Evolutionary conservation across 208 protist species (phyloP), one percentile per base, ranked within the genome.

Genomic region (Porcisia hertigi): DNA sequence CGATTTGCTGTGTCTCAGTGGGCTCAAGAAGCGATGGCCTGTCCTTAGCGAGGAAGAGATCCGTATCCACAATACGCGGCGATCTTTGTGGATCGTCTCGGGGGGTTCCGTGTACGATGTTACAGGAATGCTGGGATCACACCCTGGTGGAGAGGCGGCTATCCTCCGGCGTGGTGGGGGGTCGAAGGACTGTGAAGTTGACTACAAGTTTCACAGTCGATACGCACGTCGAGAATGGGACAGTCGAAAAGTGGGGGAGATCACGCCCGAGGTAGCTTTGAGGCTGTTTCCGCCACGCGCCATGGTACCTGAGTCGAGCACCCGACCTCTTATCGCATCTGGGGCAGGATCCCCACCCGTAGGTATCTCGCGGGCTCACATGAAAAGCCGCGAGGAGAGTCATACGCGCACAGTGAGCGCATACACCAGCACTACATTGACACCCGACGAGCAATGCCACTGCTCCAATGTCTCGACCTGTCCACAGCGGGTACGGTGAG

Each of bases 41-140:
- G n/a, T 82, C 6, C 77, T 91, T 23, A 82, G 81, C 57, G 81
- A 88, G 60, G 89, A 95, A 65, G 89, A 96, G 62, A 81, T 94
- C 4, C 84, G 84, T 0, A 36, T 79, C 34, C 89, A 96, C 84
- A 94, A 88, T 73, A 82, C 86, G 23, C 82, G 88, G 57, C 69
- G 60, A n/a, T 92, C 88, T 8, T 71, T 92, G 59, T 96, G 90
- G 90, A 93, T 94, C 66, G 81, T 96, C 43, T 85, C 84, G 1
- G 90, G 88, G n/a, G 87, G 89, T 74, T 90, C 85, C 14, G 87
- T 96, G 53, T 96, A 94, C 85, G 90, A 96, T 75, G 86, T 94
- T 36, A 94, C 92, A 11, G 72, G 75, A 9, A 79, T 94, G 39
- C 73, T 94, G 9, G 73, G 80, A 6, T 82, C 77, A 2, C 92